Evolutionary conservation across 805 yeast species (phyloP).

Genomic region (Pichia sporocuriosa): DNA sequence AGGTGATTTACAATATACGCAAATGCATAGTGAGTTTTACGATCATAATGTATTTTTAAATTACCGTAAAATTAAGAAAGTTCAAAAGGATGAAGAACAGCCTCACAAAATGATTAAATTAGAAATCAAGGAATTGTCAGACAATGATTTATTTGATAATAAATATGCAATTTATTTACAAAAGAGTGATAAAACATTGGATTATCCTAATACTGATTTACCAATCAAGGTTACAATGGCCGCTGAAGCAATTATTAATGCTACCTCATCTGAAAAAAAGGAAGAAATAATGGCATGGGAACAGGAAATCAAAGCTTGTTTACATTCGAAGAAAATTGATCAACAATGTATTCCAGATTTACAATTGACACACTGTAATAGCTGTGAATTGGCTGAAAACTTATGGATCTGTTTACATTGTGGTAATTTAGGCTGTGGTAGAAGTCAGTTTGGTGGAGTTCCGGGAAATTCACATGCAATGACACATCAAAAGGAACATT

Average conservation of each 20-base stretch:
- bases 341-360: slow-evolving; percentile 29
- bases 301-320: slow-evolving; percentile 74
- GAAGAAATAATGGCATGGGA: slow-evolving; percentile 90
- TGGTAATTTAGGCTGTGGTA: slow-evolving; percentile 91
- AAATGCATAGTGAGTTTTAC: slow-evolving; percentile 44
- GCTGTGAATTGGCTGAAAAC: slow-evolving; percentile 65
- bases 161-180: slow-evolving; percentile 36
- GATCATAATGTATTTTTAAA: slow-evolving; percentile 56
- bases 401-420: slow-evolving; percentile 90
- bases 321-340: slow-evolving; percentile 55
- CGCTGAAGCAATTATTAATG: slow-evolving; percentile 40
- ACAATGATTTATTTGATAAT: slow-evolving; percentile 54
- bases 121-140: slow-evolving; percentile 57
- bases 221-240: slow-evolving; percentile 28
- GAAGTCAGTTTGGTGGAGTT: slow-evolving; percentile 88
- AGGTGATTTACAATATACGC: slow-evolving; percentile 41
- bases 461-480: slow-evolving; percentile 94
- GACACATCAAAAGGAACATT: slow-evolving; percentile 46
- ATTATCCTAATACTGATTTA: slow-evolving; percentile 25
- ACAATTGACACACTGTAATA: slow-evolving; percentile 40
- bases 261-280: slow-evolving; percentile 52
- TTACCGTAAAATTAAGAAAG: slow-evolving; percentile 45
- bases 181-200: slow-evolving; percentile 22
- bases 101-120: slow-evolving; percentile 52
- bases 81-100: slow-evolving; percentile 28